phyloP scores from a whole-genome alignment of 148 eudicot species.

The Arctostaphylos glauca region DNA sequence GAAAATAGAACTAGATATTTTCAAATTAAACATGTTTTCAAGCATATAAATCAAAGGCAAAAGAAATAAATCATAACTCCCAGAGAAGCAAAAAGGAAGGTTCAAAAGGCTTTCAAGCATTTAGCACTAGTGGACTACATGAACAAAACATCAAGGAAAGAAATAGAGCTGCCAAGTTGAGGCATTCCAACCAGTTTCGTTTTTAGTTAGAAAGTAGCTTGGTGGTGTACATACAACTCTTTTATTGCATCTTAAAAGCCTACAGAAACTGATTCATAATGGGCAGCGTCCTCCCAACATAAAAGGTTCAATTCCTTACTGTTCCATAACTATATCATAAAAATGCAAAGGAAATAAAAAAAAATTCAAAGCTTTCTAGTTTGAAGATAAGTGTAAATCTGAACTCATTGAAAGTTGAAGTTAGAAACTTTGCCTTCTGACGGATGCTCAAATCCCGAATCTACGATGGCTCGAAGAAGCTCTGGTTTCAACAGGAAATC shows the following conservation, averaged over 20 bases:
- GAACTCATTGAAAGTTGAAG: background rate
- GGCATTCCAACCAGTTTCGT: too few species aligned
- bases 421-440: slow-evolving; percentile 48
- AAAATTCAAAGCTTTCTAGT: too few species aligned
- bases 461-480: slow-evolving; percentile 60
- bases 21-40: background rate
- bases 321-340: too few species aligned
- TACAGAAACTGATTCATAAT: too few species aligned
- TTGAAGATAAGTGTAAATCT: background rate
- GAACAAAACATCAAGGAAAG: background rate
- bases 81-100: background rate
- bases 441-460: slow-evolving; percentile 65
- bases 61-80: background rate
- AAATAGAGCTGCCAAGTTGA: too few species aligned
- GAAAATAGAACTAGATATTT: background rate
- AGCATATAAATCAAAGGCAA: background rate
- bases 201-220: too few species aligned
- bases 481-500: slow-evolving; percentile 65
- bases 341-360: too few species aligned
- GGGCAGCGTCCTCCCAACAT: too few species aligned
- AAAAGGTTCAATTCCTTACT: too few species aligned
- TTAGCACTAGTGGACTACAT: background rate
- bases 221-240: too few species aligned
- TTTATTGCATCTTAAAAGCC: too few species aligned
- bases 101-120: background rate